Conservation (phyloP, 805 yeast species). For the Cyberlindnera xishuangbannaensis region DNA sequence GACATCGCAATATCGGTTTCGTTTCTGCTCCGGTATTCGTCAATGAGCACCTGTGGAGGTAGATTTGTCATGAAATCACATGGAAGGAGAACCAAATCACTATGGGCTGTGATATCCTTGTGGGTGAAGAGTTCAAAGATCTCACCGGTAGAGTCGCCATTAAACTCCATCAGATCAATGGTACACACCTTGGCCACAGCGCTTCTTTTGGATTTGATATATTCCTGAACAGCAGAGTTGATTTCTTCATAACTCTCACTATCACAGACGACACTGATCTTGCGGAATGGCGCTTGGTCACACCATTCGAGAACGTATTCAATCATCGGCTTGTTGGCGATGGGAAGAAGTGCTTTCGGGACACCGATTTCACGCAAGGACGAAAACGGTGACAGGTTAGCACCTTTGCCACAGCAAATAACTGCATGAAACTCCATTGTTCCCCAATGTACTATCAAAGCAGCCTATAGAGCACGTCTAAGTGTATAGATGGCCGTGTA, state of each 20-base stretch:
- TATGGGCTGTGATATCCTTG: constrained; percentile 21
- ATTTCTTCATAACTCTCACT: constrained; percentile 42
- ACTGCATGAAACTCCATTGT: constrained; percentile 90
- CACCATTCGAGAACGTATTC: constrained; percentile 92
- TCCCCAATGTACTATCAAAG: no score
- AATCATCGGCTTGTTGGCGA: constrained; percentile 86
- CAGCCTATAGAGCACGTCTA: no score
- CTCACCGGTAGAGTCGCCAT: constrained; percentile 56
- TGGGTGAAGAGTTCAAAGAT: constrained; percentile 46
- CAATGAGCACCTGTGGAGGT: constrained; percentile 84
- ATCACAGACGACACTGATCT: constrained; percentile 58
- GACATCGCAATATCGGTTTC: constrained; percentile 67
- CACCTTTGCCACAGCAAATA: constrained; percentile 84
- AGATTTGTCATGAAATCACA: constrained; percentile 92
- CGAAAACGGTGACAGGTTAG: constrained; percentile 65
- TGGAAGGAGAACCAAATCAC: constrained; percentile 77
- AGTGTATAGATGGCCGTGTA: no score
- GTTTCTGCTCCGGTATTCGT: constrained; percentile 70
- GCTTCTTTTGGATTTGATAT: constrained; percentile 25
- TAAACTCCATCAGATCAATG: constrained; percentile 38
- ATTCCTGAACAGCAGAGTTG: constrained; percentile 41
- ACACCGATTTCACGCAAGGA: constrained; percentile 54
- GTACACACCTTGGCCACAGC: no score
- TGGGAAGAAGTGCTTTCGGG: constrained; percentile 82
- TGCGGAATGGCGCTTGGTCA: constrained; percentile 72